These are phyloP conservation scores for Camellia granthamiana DNA, from an alignment of 148 eudicot genomes.

Conservation along the genomic window DNA sequence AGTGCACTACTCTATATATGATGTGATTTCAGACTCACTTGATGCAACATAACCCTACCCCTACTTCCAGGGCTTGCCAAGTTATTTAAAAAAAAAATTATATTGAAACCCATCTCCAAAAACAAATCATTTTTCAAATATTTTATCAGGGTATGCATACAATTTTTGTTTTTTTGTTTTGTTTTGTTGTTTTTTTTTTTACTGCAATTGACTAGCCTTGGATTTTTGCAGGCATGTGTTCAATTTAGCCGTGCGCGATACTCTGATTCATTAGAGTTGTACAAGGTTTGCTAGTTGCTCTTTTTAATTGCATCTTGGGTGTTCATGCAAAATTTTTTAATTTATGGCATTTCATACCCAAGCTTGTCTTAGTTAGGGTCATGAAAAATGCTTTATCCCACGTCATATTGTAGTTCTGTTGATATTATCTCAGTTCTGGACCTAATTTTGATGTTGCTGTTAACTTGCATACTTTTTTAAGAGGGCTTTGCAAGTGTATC, in stretches of 20 bases:
- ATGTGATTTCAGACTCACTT: neutral
- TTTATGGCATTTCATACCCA: neutral
- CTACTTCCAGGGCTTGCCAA: neutral
- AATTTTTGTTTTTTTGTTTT: neutral
- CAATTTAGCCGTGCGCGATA: slow-evolving; percentile 85
- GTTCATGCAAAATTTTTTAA: neutral
- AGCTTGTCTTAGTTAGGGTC: neutral
- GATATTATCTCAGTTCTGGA: neutral
- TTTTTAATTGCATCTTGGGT: slow-evolving; percentile 3
- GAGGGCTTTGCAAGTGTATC: slow-evolving; percentile 89
- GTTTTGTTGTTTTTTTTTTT: neutral
- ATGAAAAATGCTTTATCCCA: neutral
- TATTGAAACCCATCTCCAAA: neutral
- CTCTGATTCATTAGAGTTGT: slow-evolving; percentile 80
- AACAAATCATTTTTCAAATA: neutral
- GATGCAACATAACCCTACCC: slow-evolving; percentile 9
- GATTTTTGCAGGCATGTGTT: slow-evolving; percentile 77
- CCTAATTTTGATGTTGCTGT: neutral
- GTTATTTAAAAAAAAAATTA: neutral
- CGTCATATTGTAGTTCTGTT: slow-evolving; percentile 1
- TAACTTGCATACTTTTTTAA: slow-evolving; percentile 21
- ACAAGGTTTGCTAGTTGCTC: slow-evolving; percentile 61
- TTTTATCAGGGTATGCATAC: neutral
- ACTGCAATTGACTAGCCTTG: slow-evolving; percentile 6
- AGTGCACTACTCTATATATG: neutral